Conservation (phyloP, 352 stramenopile genomes). For the Phytophthora colocasiae region DNA sequence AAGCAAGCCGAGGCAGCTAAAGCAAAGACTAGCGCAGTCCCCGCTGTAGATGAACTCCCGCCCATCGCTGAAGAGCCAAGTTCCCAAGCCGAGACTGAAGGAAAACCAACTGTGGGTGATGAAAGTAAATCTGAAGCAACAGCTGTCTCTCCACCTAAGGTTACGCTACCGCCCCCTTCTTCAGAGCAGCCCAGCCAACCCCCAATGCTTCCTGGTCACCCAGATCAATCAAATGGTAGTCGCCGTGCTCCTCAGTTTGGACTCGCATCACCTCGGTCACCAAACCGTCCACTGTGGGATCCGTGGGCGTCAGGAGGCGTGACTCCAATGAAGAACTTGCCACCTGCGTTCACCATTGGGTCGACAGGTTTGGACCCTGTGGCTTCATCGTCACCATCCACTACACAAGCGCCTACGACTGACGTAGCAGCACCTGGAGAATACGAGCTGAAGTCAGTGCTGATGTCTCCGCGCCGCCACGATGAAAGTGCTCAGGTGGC, state of each 20-base stretch:
- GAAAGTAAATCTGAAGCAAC: not conserved
- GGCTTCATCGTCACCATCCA: constrained; percentile 23
- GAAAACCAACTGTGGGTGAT: not conserved
- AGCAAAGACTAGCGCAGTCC: constrained; percentile 5
- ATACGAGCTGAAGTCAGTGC: constrained; percentile 49
- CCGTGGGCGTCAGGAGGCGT: constrained; percentile 49
- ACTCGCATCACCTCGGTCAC: constrained; percentile 38
- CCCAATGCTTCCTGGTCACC: constrained; percentile 3
- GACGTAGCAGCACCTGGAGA: constrained; percentile 15
- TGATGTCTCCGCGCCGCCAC: constrained; percentile 38
- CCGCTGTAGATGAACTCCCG: constrained; percentile 31
- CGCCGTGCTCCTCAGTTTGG: constrained; percentile 23
- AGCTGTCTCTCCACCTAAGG: not conserved
- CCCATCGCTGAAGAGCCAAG: constrained; percentile 35
- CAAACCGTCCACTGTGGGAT: constrained; percentile 50
- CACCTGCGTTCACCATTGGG: constrained; percentile 43
- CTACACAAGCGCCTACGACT: constrained; percentile 7
- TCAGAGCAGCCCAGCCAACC: constrained; percentile 2
- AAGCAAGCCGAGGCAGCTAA: constrained; percentile 34
- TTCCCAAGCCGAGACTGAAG: constrained; percentile 7
- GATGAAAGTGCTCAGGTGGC: not conserved
- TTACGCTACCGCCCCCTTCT: not conserved
- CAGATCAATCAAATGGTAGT: constrained; percentile 11
- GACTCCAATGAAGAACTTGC: constrained; percentile 45
- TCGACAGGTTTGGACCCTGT: constrained; percentile 36